These are phyloP conservation scores for Henckelia pumila DNA, from an alignment of 257 asterid genomes.

Conservation along the genomic window DNA sequence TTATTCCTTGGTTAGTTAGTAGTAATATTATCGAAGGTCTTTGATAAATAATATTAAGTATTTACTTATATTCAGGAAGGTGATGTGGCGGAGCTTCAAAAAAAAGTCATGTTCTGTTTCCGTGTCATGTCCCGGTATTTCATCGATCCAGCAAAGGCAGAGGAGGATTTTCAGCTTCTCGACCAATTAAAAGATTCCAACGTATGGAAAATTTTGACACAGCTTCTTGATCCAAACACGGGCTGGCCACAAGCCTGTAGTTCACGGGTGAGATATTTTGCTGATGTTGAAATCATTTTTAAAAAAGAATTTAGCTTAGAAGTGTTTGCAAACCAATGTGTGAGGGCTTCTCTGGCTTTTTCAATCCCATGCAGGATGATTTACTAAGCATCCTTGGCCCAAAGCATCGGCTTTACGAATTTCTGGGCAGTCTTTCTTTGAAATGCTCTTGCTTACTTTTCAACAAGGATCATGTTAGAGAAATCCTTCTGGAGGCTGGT, in stretches of 20 bases:
- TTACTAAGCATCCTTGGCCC: constrained; percentile 67
- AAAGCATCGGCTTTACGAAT: constrained; percentile 78
- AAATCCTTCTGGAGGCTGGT: constrained; percentile 73
- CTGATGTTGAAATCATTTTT: constrained; percentile 19
- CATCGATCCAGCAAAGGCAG: constrained; percentile 73
- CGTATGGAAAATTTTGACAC: constrained; percentile 59
- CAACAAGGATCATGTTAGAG: constrained; percentile 80
- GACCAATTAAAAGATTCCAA: constrained; percentile 85
- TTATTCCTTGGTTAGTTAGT: constrained; percentile 18
- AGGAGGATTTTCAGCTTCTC: constrained; percentile 77
- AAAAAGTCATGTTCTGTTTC: constrained; percentile 64
- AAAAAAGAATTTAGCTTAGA: constrained; percentile 11
- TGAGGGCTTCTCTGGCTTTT: constrained; percentile 30
- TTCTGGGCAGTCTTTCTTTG: constrained; percentile 65
- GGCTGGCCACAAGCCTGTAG: constrained; percentile 49
- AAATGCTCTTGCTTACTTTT: constrained; percentile 90
- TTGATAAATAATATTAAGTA: constrained; percentile 27
- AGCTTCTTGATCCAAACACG: constrained; percentile 74
- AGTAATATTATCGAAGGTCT: constrained; percentile 17
- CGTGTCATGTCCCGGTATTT: constrained; percentile 92
- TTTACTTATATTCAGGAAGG: constrained; percentile 58
- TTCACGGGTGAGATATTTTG: constrained; percentile 61
- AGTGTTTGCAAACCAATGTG: constrained; percentile 19
- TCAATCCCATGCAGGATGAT: constrained; percentile 56
- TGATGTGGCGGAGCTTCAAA: constrained; percentile 71